phyloP scores from a whole-genome alignment of 2,329 filamentous ascomycete species.

The Fusarium sp. region DNA sequence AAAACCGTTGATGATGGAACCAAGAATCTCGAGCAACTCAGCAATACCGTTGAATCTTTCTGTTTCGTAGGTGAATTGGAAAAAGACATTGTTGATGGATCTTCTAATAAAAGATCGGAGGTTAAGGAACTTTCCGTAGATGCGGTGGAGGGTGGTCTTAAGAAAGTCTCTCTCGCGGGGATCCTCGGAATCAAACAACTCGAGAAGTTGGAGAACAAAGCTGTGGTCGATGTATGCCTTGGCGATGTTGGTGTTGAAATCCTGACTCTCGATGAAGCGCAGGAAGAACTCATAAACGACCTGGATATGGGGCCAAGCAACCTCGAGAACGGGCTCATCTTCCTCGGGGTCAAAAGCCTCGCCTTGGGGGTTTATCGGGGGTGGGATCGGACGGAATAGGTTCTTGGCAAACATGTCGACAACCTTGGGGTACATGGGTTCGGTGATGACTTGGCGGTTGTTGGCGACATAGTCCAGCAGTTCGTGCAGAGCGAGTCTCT shows the following conservation, averaged over 20 bases:
- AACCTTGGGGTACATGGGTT: slow-evolving; percentile 98
- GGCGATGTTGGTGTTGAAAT: slow-evolving; percentile 99
- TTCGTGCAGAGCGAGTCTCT: slow-evolving; percentile 94
- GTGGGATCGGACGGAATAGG: slow-evolving; percentile 94
- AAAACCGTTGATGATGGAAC: slow-evolving; percentile 99
- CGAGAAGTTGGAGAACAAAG: slow-evolving; percentile 96
- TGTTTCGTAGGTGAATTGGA: slow-evolving; percentile 99
- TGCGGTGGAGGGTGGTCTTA: slow-evolving; percentile 96
- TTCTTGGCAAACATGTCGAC: slow-evolving; percentile 99
- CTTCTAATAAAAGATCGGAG: slow-evolving; percentile 95
- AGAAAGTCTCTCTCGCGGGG: slow-evolving; percentile 96
- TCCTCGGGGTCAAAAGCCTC: slow-evolving; percentile 99
- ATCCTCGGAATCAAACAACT: slow-evolving; percentile 98
- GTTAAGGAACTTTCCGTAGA: slow-evolving; percentile 99
- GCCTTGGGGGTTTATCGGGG: slow-evolving; percentile 96
- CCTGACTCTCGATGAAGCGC: slow-evolving; percentile 98
- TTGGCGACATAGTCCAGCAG: slow-evolving; percentile 98
- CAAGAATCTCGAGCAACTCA: slow-evolving; percentile 94
- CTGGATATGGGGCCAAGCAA: slow-evolving; percentile 99
- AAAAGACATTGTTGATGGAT: slow-evolving; percentile 99
- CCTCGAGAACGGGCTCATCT: slow-evolving; percentile 96
- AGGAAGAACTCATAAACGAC: slow-evolving; percentile 99
- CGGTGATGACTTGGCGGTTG: slow-evolving; percentile 97
- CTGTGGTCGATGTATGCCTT: slow-evolving; percentile 99
- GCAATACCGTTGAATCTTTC: slow-evolving; percentile 99